These are phyloP conservation scores for Komagataella phaffii DNA, from an alignment of 805 yeast genomes.

Conservation along the genomic window DNA sequence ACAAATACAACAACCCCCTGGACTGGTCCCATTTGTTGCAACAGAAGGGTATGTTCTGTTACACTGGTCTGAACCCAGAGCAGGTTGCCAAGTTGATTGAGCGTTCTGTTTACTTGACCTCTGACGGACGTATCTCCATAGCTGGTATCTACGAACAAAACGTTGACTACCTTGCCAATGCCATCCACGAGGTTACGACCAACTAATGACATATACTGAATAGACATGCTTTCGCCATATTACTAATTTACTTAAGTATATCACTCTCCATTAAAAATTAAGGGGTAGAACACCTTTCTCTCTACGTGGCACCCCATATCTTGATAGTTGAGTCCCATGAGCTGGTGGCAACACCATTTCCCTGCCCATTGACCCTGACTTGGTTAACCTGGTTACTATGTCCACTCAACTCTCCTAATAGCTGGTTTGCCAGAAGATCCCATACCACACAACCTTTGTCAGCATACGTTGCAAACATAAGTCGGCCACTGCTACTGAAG, in stretches of 20 bases:
- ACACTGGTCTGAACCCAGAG: conserved; percentile 62
- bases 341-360: conserved; percentile 63
- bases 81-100: conserved; percentile 63
- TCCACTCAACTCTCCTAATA: conserved; percentile 54
- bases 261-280: neutral
- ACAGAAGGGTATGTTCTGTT: conserved; percentile 96
- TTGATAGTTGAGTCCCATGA: conserved; percentile 71
- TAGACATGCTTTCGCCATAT: conserved; percentile 2
- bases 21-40: conserved; percentile 78
- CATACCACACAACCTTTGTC: conserved; percentile 66
- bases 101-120: conserved; percentile 73
- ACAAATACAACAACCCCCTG: conserved; percentile 38
- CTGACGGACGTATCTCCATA: conserved; percentile 84
- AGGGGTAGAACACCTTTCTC: neutral
- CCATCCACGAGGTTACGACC: conserved; percentile 37
- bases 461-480: conserved; percentile 63
- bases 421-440: conserved; percentile 57
- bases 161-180: conserved; percentile 59
- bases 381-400: conserved; percentile 50
- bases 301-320: conserved; percentile 31
- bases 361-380: conserved; percentile 59
- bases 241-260: neutral
- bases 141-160: conserved; percentile 78
- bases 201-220: neutral
- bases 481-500: conserved; percentile 60